Base-by-base conservation (phyloP, 2,329 filamentous ascomycete genomes). In the Sordariomycetes sp. region DNA sequence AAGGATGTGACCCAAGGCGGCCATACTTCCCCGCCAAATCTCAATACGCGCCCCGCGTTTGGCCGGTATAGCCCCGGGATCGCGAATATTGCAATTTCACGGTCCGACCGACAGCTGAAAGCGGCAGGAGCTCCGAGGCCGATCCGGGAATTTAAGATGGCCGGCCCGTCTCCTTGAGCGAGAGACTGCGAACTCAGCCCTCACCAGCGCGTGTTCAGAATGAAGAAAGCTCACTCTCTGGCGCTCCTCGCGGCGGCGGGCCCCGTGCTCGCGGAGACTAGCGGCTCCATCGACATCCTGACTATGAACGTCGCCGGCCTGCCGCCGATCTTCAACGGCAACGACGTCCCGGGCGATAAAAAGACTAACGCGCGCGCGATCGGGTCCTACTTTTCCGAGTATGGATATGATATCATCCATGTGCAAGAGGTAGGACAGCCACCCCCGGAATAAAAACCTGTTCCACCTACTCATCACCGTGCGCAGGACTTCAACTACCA, bases 401-500 rank as follows among this genome's bases (percentile, higher is more conserved):
- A 83, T 59, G 75, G 70, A 59, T 85, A 81, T 69, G 81, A 85
- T 62, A 70, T 88, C 32, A 82, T 87, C 65, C 76, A 88, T 62
- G 72, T 85, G 16, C 85, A 88, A 67, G 85, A 87, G 73, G 77
- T 78, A 61, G 25, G 61, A 59, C 22, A 34, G 20, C 37, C 12
- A 46, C 18, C 18, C 40, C 3, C 18, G 16, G 40, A 18, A 3
- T 18, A n/a, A 5, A 46, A 8, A 28, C 18, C 14, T 11, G 1
- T 25, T 1, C 25, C 6, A n/a, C 28, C 32, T 58, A 37, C 18
- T 40, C 12, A 46, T 24, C 8, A 28, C n/a, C 16, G 3, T 50
- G 12, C 37, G 7, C 20, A 62, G 73, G 82, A 87, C 67, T 87
- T 87, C 74, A 86, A 86, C 70, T 88, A 82, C 68, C 83, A 88